phyloP scores from a whole-genome alignment of 148 eudicot genomes.

The Hydrangea macrophylla region DNA sequence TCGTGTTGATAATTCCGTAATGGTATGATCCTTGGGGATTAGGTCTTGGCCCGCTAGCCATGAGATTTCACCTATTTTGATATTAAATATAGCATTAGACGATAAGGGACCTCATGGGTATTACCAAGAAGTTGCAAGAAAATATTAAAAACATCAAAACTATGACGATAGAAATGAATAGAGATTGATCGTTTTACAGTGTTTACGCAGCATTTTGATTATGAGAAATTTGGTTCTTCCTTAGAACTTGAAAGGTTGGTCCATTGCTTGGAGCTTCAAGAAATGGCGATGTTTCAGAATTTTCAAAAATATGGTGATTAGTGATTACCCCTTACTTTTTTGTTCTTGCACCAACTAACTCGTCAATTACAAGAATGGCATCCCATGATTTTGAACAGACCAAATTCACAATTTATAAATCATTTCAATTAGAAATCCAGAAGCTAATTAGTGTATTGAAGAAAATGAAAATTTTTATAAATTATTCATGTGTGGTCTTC shows the following conservation, averaged over 20 bases:
- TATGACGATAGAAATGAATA: not conserved
- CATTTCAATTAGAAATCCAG: too few species aligned
- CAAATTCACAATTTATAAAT: too few species aligned
- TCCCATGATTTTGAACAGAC: too few species aligned
- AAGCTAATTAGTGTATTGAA: too few species aligned
- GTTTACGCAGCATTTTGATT: too few species aligned
- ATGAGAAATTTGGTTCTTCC: not conserved
- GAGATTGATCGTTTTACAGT: not conserved
- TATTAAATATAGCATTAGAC: not conserved
- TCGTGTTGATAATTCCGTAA: constrained; percentile 53
- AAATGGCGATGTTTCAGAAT: not conserved
- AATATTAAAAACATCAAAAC: not conserved
- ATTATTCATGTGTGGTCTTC: too few species aligned
- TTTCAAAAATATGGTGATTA: not conserved
- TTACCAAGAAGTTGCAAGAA: not conserved
- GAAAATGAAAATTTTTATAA: too few species aligned
- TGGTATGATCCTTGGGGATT: constrained; percentile 67
- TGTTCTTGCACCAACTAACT: not conserved
- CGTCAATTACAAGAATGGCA: too few species aligned
- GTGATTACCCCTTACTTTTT: too few species aligned
- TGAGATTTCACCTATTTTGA: constrained; percentile 44
- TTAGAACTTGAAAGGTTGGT: not conserved
- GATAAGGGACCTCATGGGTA: not conserved
- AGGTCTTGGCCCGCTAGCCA: constrained; percentile 64
- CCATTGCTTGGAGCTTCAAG: not conserved